These are phyloP conservation scores for Hygrophila difformis DNA, from an alignment of 257 asterid genomes.

Conservation along the genomic window DNA sequence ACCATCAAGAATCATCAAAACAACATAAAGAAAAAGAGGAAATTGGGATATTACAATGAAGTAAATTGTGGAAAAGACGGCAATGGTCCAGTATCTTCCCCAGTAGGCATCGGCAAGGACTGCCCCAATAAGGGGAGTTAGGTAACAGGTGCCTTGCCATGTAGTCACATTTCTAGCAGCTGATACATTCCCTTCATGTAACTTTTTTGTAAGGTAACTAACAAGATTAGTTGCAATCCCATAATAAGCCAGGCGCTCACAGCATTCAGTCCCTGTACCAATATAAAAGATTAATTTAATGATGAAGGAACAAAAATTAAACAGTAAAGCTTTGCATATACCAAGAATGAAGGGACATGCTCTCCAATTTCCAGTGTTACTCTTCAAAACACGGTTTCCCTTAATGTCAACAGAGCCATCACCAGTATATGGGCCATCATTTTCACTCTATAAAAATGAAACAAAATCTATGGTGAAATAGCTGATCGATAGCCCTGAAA, in stretches of 20 bases:
- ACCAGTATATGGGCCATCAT: conserved; percentile 46
- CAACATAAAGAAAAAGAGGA: not conserved
- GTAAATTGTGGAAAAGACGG: conserved; percentile 85
- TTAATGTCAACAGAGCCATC: conserved; percentile 97
- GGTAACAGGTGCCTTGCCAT: conserved; percentile 97
- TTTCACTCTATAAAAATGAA: conserved; percentile 34
- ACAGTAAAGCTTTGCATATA: conserved; percentile 11
- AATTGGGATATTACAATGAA: conserved; percentile 51
- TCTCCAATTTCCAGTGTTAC: conserved; percentile 93
- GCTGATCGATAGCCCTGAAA: too few relatives aligned
- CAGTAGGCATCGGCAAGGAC: conserved; percentile 93
- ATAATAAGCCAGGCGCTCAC: conserved; percentile 96
- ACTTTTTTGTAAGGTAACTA: conserved; percentile 72
- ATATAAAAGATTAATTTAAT: conserved; percentile 16
- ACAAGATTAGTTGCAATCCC: conserved; percentile 95
- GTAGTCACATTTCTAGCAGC: conserved; percentile 97
- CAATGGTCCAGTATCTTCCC: conserved; percentile 99
- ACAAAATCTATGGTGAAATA: not conserved
- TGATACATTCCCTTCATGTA: conserved; percentile 84
- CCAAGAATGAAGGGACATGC: conserved; percentile 97
- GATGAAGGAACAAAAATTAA: conserved; percentile 5
- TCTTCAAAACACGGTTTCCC: conserved; percentile 83
- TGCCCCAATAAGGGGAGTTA: conserved; percentile 93
- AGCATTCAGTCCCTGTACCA: conserved; percentile 83
- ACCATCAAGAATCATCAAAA: not conserved